Evolutionary conservation across 257 asterid species (phyloP).

Genomic region (Misopates orontium): DNA sequence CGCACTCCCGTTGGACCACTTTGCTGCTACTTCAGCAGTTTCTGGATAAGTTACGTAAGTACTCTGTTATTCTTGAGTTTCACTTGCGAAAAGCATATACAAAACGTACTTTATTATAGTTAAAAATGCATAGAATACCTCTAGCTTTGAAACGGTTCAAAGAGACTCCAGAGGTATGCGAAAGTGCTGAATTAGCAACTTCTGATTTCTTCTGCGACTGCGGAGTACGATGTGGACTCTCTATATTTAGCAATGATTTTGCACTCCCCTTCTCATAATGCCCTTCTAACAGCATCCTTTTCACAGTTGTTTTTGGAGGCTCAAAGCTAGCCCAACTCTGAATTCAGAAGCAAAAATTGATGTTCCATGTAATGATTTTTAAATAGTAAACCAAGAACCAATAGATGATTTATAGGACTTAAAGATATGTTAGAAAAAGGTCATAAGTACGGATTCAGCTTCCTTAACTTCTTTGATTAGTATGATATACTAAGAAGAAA

Average conservation of each 20-base stretch:
- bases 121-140: constrained; percentile 40
- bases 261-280: constrained; percentile 48
- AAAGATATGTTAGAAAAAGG: constrained; percentile 8
- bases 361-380: constrained; percentile 19
- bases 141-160: constrained; percentile 39
- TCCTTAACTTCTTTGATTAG: background rate
- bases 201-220: constrained; percentile 44
- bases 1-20: constrained; percentile 34
- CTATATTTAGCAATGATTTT: constrained; percentile 41
- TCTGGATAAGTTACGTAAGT: constrained; percentile 38
- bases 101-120: constrained; percentile 11
- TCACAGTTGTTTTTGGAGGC: constrained; percentile 77
- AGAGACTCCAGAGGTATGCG: constrained; percentile 36
- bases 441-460: constrained; percentile 4
- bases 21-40: constrained; percentile 36
- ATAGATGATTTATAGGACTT: background rate
- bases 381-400: background rate
- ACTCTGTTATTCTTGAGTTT: constrained; percentile 1
- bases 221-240: constrained; percentile 47
- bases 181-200: constrained; percentile 37
- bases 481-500: constrained; percentile 1
- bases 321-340: constrained; percentile 78
- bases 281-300: constrained; percentile 61
- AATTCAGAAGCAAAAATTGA: constrained; percentile 31
- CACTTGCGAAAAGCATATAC: constrained; percentile 18